phyloP scores from a whole-genome alignment of 306 rosid genomes.

The Sechiopsis laciniata region DNA sequence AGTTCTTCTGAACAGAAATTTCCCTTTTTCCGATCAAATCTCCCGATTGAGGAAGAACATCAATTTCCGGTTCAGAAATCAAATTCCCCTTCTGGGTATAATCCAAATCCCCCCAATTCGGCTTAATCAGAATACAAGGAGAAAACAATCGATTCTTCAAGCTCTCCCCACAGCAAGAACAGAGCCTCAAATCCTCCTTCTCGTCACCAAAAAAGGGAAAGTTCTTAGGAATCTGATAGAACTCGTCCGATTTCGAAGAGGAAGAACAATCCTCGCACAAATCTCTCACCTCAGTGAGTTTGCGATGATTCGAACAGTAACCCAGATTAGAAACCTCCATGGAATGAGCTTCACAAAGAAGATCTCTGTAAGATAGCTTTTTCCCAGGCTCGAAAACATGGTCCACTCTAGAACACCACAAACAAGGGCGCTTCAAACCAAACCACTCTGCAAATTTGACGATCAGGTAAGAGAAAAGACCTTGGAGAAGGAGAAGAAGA shows the following conservation, averaged over 20 bases:
- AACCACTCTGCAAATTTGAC: conserved; percentile 70
- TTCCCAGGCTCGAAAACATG: conserved; percentile 58
- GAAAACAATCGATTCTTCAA: conserved; percentile 46
- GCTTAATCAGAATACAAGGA: conserved; percentile 64
- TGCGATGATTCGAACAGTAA: conserved; percentile 61
- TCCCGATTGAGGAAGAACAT: conserved; percentile 36
- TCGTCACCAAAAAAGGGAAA: conserved; percentile 47
- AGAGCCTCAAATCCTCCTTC: conserved; percentile 34
- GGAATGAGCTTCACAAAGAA: conserved; percentile 78
- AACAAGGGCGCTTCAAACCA: conserved; percentile 81
- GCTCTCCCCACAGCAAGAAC: conserved; percentile 75
- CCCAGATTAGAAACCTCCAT: conserved; percentile 65
- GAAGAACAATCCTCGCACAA: conserved; percentile 85
- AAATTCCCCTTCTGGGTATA: conserved; percentile 44
- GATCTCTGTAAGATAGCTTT: conserved; percentile 50
- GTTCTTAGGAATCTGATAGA: conserved; percentile 40
- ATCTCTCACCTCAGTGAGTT: conserved; percentile 48
- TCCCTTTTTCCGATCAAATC: conserved; percentile 37
- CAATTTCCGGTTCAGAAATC: conserved; percentile 33
- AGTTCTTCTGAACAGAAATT: conserved; percentile 35
- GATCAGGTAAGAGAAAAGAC: conserved; percentile 74
- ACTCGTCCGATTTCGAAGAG: conserved; percentile 37
- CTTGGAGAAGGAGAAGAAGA: conserved; percentile 64
- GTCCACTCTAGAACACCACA: conserved; percentile 84
- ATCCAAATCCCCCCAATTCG: conserved; percentile 57